Base-by-base conservation (phyloP, 2,329 filamentous ascomycete species). In the Sordariomycetes sp. region DNA sequence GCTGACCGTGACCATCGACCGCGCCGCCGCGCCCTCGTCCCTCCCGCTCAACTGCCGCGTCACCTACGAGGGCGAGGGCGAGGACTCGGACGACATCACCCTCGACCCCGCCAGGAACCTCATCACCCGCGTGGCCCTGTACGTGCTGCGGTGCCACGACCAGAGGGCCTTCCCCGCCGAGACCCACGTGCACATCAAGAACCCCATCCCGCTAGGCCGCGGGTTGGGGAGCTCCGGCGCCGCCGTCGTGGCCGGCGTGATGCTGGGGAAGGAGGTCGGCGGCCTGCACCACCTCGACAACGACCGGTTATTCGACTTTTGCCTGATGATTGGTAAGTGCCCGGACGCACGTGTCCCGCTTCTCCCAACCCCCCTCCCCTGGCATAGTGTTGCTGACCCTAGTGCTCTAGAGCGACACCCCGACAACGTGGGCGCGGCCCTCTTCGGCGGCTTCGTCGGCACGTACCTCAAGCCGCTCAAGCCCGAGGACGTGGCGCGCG, bases 401-500 rank as follows among this genome's bases (percentile, higher is more conserved):
- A 40, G 43, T 40, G 18, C 57, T 34, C 70, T 61, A 85, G 83
- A 96, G 73, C 85, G 90, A 63, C 91, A 96, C 71, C 91, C 91
- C 12, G 91, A 96, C 74, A 96, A 96, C 68, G 90, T 99, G 56
- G 94, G 92, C 59, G 94, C 94, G 16, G 92, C 94, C 8, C 82
- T 97, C 40, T 97, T 95, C 67, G 94, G 94, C 64, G 94, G 94
- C 35, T 97, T 99, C 65, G 91, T 99, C 28, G 94, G 94, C 61
- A 97, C 93, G 20, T 97, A 97, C 69, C 82, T 97, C 61, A 96
- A 95, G 74, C 93, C 96, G 60, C 80, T 97, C 63, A 85, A 89
- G 64, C 89, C 91, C 3, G 90, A 91, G 71, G 93, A 97, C 67
- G 87, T 91, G 61, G 90, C 90, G 61, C 83, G 94, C 62, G 91